Percentiles rank a stretch among this genome's conserved stretches.
phyloP scores from a whole-genome alignment of 768 basidiomycete genomes.

The Punctularia strigosozonata region DNA sequence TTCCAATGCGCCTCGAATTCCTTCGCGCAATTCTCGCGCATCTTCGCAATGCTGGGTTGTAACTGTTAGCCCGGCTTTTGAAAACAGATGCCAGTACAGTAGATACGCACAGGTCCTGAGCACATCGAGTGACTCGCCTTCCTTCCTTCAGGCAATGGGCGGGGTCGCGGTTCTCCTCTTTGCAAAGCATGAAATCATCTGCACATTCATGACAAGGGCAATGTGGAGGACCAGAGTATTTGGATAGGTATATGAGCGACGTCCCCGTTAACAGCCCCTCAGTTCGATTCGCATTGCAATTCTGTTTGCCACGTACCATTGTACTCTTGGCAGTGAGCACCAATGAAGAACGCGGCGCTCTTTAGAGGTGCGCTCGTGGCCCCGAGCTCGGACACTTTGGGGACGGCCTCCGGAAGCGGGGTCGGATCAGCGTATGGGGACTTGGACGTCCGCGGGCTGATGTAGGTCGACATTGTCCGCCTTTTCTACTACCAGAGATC shows the following conservation, averaged over 20 bases:
- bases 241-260: neutral
- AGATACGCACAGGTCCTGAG: conserved; percentile 65
- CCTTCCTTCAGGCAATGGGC: conserved; percentile 94
- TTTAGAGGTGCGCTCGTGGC: conserved; percentile 88
- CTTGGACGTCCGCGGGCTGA: conserved; percentile 32
- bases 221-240: conserved; percentile 1
- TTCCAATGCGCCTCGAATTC: conserved; percentile 91
- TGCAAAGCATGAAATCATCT: conserved; percentile 99
- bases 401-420: conserved; percentile 52
- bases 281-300: no score
- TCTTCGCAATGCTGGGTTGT: conserved; percentile 67
- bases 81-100: neutral
- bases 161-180: conserved; percentile 82
- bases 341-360: conserved; percentile 95
- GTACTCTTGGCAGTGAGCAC: conserved; percentile 89
- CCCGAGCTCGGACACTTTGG: conserved; percentile 82
- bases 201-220: conserved; percentile 5
- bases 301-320: conserved; percentile 55
- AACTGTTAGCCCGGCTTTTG: neutral
- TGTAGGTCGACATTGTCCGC: conserved; percentile 44
- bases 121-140: conserved; percentile 88
- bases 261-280: neutral
- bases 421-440: conserved; percentile 52
- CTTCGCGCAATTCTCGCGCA: conserved; percentile 81
- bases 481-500: no score